A percentile compares a stretch with the other conserved stretches of the same genome.
phyloP scores from a whole-genome alignment of 2,329 filamentous ascomycete genomes.

The Aspergillus sp. region DNA sequence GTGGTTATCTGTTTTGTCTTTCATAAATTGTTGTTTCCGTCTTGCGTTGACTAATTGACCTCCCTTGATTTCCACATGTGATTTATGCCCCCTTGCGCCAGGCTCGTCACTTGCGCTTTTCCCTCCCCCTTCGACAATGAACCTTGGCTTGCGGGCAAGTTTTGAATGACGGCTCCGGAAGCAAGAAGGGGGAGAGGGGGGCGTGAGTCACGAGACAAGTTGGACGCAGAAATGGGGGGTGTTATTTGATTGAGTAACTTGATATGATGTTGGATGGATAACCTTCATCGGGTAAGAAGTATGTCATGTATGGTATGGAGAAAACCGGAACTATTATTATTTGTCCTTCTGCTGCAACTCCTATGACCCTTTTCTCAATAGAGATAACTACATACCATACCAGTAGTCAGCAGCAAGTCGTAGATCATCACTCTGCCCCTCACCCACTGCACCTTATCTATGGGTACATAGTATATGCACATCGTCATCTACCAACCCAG shows the following conservation, averaged over 20 bases:
- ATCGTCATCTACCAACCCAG: too few relatives aligned
- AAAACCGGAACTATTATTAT: conserved; percentile 26
- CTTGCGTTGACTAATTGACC: conserved; percentile 24
- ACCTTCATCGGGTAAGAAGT: conserved; percentile 20
- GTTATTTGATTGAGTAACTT: conserved; percentile 17
- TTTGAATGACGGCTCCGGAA: conserved; percentile 14
- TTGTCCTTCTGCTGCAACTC: not conserved
- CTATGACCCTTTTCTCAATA: not conserved
- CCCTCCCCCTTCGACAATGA: conserved; percentile 9
- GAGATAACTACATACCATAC: not conserved
- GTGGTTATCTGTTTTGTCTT: conserved; percentile 32
- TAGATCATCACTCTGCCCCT: too few relatives aligned
- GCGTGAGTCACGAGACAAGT: conserved; percentile 1
- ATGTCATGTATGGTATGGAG: conserved; percentile 31
- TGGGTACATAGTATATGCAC: too few relatives aligned
- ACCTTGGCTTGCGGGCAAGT: conserved; percentile 19
- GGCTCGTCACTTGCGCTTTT: conserved; percentile 16
- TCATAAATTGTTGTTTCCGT: conserved; percentile 26
- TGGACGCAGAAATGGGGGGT: not conserved
- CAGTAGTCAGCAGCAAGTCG: too few relatives aligned
- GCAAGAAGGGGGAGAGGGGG: conserved; percentile 6
- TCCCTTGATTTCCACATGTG: conserved; percentile 21
- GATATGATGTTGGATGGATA: conserved; percentile 24
- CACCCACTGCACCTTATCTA: too few relatives aligned
- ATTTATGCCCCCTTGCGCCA: conserved; percentile 23